phyloP scores from a whole-genome alignment of 139 green algal genomes.

The Volvox reticuliferus region DNA sequence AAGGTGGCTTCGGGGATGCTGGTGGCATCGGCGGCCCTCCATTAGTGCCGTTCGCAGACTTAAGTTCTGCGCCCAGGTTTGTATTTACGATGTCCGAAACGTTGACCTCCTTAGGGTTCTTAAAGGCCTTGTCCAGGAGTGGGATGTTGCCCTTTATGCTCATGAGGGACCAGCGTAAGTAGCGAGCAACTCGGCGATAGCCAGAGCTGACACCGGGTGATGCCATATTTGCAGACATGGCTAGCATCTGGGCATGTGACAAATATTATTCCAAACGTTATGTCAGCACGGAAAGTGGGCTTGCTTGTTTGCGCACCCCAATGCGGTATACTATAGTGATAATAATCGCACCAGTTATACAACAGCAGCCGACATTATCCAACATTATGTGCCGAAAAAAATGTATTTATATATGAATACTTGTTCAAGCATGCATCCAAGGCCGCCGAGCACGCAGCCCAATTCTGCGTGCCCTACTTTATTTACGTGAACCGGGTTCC shows the following conservation, averaged over 20 bases:
- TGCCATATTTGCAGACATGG: slow-evolving; percentile 29
- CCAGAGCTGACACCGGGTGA: background rate
- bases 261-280: too few relatives aligned
- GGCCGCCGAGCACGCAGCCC: too few relatives aligned
- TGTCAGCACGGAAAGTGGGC: too few relatives aligned
- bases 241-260: slow-evolving; percentile 45
- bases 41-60: background rate
- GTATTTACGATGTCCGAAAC: background rate
- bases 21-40: background rate
- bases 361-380: too few relatives aligned
- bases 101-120: background rate
- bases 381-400: too few relatives aligned
- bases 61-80: background rate
- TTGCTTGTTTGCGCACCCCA: too few relatives aligned
- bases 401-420: too few relatives aligned
- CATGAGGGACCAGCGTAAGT: slow-evolving; percentile 30
- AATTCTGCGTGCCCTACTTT: too few relatives aligned
- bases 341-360: too few relatives aligned
- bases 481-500: too few relatives aligned
- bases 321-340: too few relatives aligned
- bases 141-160: slow-evolving; percentile 45
- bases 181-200: slow-evolving; percentile 8
- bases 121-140: slow-evolving; percentile 21
- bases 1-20: background rate
- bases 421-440: too few relatives aligned